Evolutionary conservation across 495 filamentous ascomycete genomes (phyloP).

Genomic region (Penicillium dipodomyicola): DNA sequence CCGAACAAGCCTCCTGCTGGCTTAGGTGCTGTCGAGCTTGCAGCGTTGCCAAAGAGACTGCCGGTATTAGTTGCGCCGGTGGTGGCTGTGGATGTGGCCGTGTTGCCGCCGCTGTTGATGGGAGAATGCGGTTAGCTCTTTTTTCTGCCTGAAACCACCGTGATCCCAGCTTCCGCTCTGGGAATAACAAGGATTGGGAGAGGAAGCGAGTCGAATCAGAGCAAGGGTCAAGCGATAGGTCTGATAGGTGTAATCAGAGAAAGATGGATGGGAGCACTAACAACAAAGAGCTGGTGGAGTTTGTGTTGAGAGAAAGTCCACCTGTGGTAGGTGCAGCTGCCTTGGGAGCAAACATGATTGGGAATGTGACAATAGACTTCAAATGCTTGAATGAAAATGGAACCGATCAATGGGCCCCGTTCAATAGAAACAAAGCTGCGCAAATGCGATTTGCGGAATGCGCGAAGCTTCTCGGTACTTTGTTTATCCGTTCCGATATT

Average conservation of each 20-base stretch:
- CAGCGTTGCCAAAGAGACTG: constrained; percentile 40
- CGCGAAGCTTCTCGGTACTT: constrained; percentile 14
- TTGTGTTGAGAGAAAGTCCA: constrained; percentile 77
- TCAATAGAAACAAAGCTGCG: constrained; percentile 5
- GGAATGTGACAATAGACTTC: not conserved
- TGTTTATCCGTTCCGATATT: constrained; percentile 19
- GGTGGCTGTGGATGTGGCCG: constrained; percentile 30
- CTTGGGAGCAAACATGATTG: constrained; percentile 57
- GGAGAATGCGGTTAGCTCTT: constrained; percentile 7
- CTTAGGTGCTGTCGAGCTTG: constrained; percentile 31
- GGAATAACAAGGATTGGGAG: not conserved
- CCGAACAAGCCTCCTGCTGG: constrained; percentile 52
- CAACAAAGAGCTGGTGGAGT: constrained; percentile 68
- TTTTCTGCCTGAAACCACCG: not conserved
- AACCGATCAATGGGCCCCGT: not conserved
- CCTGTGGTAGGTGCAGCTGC: constrained; percentile 49
- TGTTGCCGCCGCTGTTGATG: constrained; percentile 27
- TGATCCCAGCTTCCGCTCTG: not conserved
- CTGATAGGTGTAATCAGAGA: constrained; percentile 6
- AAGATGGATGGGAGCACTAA: constrained; percentile 39
- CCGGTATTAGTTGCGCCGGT: constrained; percentile 30
- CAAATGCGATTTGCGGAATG: constrained; percentile 28
- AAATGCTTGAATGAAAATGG: constrained; percentile 15
- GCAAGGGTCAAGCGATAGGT: constrained; percentile 9
- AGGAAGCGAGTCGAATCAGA: constrained; percentile 7